Percentiles rank a stretch among this genome's conserved stretches.
phyloP scores from a whole-genome alignment of 305 asterid species.

The Striga hermonthica region DNA sequence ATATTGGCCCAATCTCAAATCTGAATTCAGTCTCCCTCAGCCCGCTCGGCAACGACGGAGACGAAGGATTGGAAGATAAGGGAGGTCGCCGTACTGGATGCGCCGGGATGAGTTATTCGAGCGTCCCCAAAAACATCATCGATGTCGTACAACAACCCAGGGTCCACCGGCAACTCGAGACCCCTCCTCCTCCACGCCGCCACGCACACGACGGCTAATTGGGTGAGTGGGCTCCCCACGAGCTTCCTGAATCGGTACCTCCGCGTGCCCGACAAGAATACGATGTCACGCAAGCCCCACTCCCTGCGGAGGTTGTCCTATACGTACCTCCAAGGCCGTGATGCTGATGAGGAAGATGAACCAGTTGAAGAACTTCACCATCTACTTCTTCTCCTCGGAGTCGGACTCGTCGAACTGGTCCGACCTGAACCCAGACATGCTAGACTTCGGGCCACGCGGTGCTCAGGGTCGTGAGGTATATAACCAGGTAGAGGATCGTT shows the following conservation, averaged over 20 bases:
- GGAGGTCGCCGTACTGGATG: no score
- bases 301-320: constrained; percentile 71
- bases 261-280: constrained; percentile 61
- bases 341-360: constrained; percentile 73
- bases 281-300: constrained; percentile 68
- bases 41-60: no score
- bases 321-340: constrained; percentile 46
- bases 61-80: no score
- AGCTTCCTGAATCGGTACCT: constrained; percentile 82
- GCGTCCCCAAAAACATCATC: constrained; percentile 36
- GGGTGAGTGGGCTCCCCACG: constrained; percentile 86
- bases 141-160: constrained; percentile 47
- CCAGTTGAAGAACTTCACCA: constrained; percentile 82
- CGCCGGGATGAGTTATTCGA: no score
- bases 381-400: constrained; percentile 48
- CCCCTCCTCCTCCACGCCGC: constrained; percentile 71
- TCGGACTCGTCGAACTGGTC: constrained; percentile 78
- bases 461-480: constrained; percentile 73
- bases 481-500: constrained; percentile 45
- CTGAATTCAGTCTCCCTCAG: no score
- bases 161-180: constrained; percentile 57
- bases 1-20: no score
- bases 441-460: constrained; percentile 81
- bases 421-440: constrained; percentile 80
- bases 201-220: constrained; percentile 70